Base-by-base conservation (phyloP, 192 early-diverging fungal species). In the Chytriomyces sp. region DNA sequence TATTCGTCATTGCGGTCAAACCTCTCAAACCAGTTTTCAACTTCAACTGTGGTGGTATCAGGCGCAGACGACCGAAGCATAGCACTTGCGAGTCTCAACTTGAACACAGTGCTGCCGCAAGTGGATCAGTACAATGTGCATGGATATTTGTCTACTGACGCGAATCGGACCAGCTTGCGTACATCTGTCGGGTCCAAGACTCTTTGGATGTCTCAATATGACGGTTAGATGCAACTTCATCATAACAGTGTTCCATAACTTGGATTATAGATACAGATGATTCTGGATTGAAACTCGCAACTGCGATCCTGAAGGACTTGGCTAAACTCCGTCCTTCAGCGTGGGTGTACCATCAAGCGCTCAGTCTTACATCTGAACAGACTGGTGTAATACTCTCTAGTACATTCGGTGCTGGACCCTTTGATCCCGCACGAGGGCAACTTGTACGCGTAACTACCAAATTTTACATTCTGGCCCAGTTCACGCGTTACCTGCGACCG, bases 181-280 rank as follows among this genome's bases (percentile, higher is more conserved):
- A 44, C 19, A 12, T 55, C 56, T 1, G 31, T 59, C 52, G 59
- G 28, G 19, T 17, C 17, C 5, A 54, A 75, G 49, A 19, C 31
- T 10, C 34, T 65, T 10, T 63, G 75, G 64, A 66, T 76, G 59
- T 73, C 69, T 54, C 72, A 76, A 49, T 76, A 73, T 52, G 75
- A 61, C 33, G 62, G 62, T 64, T 26, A 30, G 7, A 25, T 64
- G 22, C 40, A 2, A 19, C 30, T 39, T 10, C 30, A 4, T 61
- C 44, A 49, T n/a, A 3, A 3, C 22, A 22, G 14, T 49, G 14
- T 49, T 22, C 22, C 17, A 49, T 49, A 14, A 14, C 44, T 49
- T 1, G 17, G 44, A n/a, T 49, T 49, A 14, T 28, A 64, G 69
- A 73, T 39, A 32, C 59, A 19, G 72, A 75, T 37, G 49, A 60